Evolutionary conservation across 192 early-diverging fungal species (phyloP), one percentile per base, ranked within the genome.

Genomic region (Linnemannia zychae): DNA sequence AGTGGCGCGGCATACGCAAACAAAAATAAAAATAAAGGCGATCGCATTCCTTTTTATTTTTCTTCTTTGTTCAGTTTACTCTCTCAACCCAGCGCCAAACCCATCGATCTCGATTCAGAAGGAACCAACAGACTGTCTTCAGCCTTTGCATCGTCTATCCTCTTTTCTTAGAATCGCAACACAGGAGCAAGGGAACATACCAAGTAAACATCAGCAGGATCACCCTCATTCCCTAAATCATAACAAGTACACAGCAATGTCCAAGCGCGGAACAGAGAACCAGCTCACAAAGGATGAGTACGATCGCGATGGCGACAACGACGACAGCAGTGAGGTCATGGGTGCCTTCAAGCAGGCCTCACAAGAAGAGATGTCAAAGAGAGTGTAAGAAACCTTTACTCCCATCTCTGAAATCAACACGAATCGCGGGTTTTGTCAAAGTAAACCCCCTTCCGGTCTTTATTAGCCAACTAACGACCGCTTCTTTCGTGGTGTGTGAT

Each of bases 261-360:
- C 75, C 34, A 77, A 77, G 49, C 65, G 75, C 18, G 75, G 75
- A 69, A 68, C 36, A 18, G 67, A 68, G 40, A 48, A 67, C 22
- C 75, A 77, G 33, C 37, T 77, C 36, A 68, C 66, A 28, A 77
- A 77, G 67, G 75, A 77, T 36, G 67, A 77, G 40, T 77, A 77
- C 37, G 75, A 77, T 57, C 47, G 65, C 13, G 75, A 77, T 33
- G 40, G 28, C 37, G 63, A 38, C 34, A 34, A 77, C 38, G 75
- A 77, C 28, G 67, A 57, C 47, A 16, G 40, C 49, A 52, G 18
- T 47, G 46, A 18, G 16, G 46, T 50, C 46, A 50, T 69, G 48
- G 75, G 75, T 16, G 49, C 28, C 34, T 77, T 77, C 75, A 77
- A 69, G 48, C 65, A 69, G n/a, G 75, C 75, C 7, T 77, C 75